Base-by-base conservation (phyloP, 2,329 filamentous ascomycete species). In the Cordyceps tenuipes region DNA sequence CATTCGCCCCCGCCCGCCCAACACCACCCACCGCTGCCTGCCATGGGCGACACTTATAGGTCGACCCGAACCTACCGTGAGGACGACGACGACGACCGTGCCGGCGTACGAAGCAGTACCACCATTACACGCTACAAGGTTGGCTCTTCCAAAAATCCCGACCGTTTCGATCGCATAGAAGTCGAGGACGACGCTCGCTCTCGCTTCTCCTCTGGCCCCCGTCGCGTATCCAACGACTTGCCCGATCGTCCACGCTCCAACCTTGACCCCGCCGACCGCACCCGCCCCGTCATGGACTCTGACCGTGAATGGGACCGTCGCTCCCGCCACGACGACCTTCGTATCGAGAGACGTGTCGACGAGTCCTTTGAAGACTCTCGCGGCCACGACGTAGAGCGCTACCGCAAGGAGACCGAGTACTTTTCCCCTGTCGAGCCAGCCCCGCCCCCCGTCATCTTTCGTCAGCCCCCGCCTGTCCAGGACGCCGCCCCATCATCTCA, bases 381-480 rank as follows among this genome's bases (percentile, higher is more conserved):
- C 23, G 75, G 76, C 49, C 76, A 75, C 60, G 80, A 85, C 19
- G 67, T 85, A 47, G 83, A 86, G 68, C 78, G 77, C 67, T 84
- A 83, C 67, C 80, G 80, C 66, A 81, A 80, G 69, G 83, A 87
- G 68, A 83, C 82, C 2, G 84, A 87, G 64, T 86, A 85, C 68
- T 87, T 81, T 66, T 74, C 79, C 49, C 78, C 79, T 3, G 74
- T 77, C 29, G 75, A 81, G 23, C 79, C 80, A 13, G 71, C 77
- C 10, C 76, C 76, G 5, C 68, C 76, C 2, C 82, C 82, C 5
- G 78, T 85, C 62, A 75, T 85, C 59, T 82, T 85, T 63, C 81
- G 82, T 56, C 79, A 82, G 65, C 76, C 78, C 55, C 76, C 78
- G 1, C 75, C 77, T 63, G 77, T 85, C 9, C 79, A 85, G 63